A percentile compares a stretch with the other conserved stretches of the same genome.
These are phyloP conservation scores for Arthrobotrys pseudoclavata DNA, from an alignment of 2,329 filamentous ascomycete genomes.

Conservation along the genomic window DNA sequence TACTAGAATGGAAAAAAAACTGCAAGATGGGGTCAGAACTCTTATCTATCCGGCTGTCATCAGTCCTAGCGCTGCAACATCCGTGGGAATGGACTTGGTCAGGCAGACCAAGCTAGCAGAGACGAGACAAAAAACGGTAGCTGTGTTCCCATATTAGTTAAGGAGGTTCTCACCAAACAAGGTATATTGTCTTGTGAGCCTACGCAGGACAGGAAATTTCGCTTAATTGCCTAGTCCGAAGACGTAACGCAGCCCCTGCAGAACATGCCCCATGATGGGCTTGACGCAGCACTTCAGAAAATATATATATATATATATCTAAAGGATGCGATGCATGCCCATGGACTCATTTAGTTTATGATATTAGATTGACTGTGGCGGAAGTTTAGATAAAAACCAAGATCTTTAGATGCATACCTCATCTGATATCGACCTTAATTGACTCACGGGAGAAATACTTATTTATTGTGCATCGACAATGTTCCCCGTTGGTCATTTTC, in stretches of 20 bases:
- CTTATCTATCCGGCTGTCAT: constrained; percentile 39
- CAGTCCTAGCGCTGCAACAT: not conserved
- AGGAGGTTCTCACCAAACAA: constrained; percentile 37
- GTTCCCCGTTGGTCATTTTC: not conserved
- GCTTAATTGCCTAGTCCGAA: constrained; percentile 25
- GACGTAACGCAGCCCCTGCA: constrained; percentile 28
- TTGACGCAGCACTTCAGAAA: constrained; percentile 36
- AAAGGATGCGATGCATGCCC: constrained; percentile 13
- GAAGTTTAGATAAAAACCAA: not conserved
- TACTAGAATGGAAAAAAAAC: constrained; percentile 23
- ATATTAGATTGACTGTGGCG: not conserved
- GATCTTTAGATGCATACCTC: not conserved
- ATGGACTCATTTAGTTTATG: not conserved
- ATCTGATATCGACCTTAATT: constrained; percentile 16
- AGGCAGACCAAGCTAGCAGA: constrained; percentile 13
- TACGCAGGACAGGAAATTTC: constrained; percentile 27
- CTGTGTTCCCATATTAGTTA: constrained; percentile 23
- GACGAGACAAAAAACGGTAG: constrained; percentile 10
- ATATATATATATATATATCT: no score
- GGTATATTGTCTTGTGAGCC: constrained; percentile 52
- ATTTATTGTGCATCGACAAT: not conserved
- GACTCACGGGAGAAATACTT: not conserved
- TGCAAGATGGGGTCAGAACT: constrained; percentile 25
- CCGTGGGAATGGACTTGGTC: constrained; percentile 17
- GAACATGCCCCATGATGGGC: constrained; percentile 11